Evolutionary conservation across 352 stramenopile species (phyloP).

Genomic region (Thraustochytrium striatum): DNA sequence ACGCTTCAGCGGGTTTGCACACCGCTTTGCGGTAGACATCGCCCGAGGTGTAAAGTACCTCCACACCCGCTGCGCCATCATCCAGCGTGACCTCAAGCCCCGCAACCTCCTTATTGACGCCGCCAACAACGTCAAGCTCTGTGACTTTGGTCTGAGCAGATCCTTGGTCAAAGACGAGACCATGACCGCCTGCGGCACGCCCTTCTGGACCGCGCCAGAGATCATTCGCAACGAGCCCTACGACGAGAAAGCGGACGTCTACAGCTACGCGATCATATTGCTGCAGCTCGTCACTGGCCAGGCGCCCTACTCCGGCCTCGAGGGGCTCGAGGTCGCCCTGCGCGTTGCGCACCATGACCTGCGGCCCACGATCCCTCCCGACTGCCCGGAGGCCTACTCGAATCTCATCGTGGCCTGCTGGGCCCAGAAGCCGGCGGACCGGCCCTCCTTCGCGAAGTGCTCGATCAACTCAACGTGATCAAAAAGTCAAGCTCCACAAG

Average conservation of each 20-base stretch:
- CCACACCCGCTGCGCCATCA: conserved; percentile 74
- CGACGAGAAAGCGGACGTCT: conserved; percentile 71
- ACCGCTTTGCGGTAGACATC: conserved; percentile 74
- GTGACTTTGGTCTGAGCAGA: conserved; percentile 83
- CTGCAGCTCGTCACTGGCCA: conserved; percentile 53
- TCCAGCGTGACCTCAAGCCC: conserved; percentile 81
- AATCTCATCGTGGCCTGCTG: conserved; percentile 65
- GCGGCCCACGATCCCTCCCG: conserved; percentile 44
- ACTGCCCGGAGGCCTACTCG: conserved; percentile 50
- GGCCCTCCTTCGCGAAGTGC: conserved; percentile 73
- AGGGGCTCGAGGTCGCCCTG: conserved; percentile 32
- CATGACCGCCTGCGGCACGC: conserved; percentile 64
- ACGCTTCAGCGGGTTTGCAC: conserved; percentile 48
- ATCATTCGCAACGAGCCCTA: conserved; percentile 74
- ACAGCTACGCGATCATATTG: conserved; percentile 52
- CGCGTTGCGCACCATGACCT: conserved; percentile 34
- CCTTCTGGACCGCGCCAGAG: conserved; percentile 79
- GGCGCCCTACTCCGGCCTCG: conserved; percentile 51
- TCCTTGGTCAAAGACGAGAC: conserved; percentile 65
- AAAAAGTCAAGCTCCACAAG: conserved; percentile 26
- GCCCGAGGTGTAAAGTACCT: conserved; percentile 81
- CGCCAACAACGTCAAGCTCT: conserved; percentile 80
- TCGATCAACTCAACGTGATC: conserved; percentile 55
- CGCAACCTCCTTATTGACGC: conserved; percentile 79
- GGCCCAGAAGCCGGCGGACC: conserved; percentile 63